These are phyloP conservation scores for Xanthoconium purpureum DNA, from an alignment of 768 basidiomycete genomes.

Conservation along the genomic window DNA sequence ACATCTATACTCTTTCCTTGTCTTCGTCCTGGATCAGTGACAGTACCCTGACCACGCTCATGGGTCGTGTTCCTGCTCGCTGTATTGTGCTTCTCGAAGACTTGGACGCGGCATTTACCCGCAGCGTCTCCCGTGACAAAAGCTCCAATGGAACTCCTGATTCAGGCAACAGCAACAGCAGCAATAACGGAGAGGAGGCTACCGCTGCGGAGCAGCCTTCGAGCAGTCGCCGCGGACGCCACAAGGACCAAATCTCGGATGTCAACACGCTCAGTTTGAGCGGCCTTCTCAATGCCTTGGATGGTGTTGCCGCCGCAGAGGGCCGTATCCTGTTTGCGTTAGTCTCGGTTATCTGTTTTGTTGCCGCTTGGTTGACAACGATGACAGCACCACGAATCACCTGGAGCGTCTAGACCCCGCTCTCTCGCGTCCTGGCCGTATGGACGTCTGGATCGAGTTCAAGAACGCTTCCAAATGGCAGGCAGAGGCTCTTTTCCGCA, in stretches of 20 bases:
- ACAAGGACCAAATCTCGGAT: constrained; percentile 63
- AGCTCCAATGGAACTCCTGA: constrained; percentile 46
- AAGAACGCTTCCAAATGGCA: constrained; percentile 83
- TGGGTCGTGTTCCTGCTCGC: constrained; percentile 82
- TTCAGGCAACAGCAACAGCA: constrained; percentile 20
- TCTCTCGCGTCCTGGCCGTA: constrained; percentile 85
- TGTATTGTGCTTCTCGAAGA: constrained; percentile 90
- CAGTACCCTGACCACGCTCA: constrained; percentile 77
- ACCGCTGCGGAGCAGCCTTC: constrained; percentile 29
- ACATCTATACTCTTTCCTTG: constrained; percentile 88
- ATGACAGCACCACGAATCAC: constrained; percentile 78
- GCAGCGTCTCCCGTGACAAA: constrained; percentile 66
- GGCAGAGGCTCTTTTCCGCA: constrained; percentile 81
- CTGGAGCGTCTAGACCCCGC: constrained; percentile 89
- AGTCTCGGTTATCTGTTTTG: constrained; percentile 32
- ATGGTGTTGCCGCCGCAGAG: constrained; percentile 84
- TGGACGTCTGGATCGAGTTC: constrained; percentile 93
- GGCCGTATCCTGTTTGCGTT: constrained; percentile 87
- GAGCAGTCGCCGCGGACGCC: constrained; percentile 43
- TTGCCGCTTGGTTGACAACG: neutral
- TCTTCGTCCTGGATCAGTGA: constrained; percentile 88
- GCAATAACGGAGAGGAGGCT: constrained; percentile 31
- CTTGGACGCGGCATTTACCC: constrained; percentile 84
- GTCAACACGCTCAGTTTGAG: constrained; percentile 80
- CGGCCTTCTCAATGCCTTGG: constrained; percentile 79